Evolutionary conservation across 257 asterid species (phyloP).

Genomic region (Rauvolfia tetraphylla): DNA sequence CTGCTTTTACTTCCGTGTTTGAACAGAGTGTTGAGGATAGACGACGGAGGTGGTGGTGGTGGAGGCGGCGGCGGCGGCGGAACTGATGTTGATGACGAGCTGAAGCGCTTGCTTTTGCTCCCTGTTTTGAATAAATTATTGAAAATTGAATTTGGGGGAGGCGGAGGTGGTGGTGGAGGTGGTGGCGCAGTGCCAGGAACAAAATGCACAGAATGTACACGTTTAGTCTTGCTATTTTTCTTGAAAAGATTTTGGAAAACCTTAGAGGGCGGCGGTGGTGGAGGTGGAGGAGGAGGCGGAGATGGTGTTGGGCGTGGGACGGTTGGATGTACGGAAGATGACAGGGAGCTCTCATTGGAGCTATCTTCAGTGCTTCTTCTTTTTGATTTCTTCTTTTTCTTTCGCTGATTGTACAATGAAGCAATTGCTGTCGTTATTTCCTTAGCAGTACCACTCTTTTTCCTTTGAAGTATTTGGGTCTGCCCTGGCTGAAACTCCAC

Average conservation of each 20-base stretch:
- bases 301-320: constrained; percentile 38
- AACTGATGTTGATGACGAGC: constrained; percentile 28
- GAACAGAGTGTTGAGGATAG: constrained; percentile 56
- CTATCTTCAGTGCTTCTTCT: constrained; percentile 39
- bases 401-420: constrained; percentile 55
- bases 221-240: constrained; percentile 58
- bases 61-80: constrained; percentile 57
- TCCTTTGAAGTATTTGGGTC: constrained; percentile 29
- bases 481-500: constrained; percentile 27
- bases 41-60: constrained; percentile 51
- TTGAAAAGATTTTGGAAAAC: constrained; percentile 61
- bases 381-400: constrained; percentile 54
- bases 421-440: constrained; percentile 65
- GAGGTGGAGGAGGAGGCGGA: constrained; percentile 60
- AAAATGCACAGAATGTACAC: constrained; percentile 42
- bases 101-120: constrained; percentile 47
- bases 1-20: constrained; percentile 61
- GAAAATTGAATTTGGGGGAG: constrained; percentile 65
- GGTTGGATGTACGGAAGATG: constrained; percentile 32
- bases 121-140: constrained; percentile 52
- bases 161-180: constrained; percentile 64
- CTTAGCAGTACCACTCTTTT: constrained; percentile 61
- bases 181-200: constrained; percentile 41
- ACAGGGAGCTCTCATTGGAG: constrained; percentile 35
- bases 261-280: constrained; percentile 58